A percentile compares a stretch with the other conserved stretches of the same genome.
Conservation (phyloP, 129 eudicot species). For the Pulicaria dysenterica region DNA sequence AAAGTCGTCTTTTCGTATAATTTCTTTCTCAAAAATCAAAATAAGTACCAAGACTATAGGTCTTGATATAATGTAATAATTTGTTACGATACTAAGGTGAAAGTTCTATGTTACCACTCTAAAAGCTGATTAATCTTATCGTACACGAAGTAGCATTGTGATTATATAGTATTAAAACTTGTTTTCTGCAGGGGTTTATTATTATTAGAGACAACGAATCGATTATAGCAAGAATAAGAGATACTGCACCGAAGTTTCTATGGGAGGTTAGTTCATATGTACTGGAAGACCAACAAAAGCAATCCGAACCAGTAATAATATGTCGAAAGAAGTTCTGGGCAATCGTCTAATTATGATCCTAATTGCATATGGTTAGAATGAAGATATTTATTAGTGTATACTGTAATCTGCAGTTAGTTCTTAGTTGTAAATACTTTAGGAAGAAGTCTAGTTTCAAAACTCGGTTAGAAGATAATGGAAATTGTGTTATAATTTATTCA, state of each 20-base stretch:
- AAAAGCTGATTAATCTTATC: too few relatives aligned
- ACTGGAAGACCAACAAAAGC: conserved; percentile 63
- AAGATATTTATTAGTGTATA: not conserved
- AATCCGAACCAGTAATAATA: conserved; percentile 59
- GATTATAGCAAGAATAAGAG: conserved; percentile 56
- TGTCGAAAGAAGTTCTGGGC: conserved; percentile 89
- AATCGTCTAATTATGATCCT: conserved; percentile 40
- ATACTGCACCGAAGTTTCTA: conserved; percentile 66
- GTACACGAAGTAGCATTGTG: too few relatives aligned
- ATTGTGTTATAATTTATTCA: too few relatives aligned
- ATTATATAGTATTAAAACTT: not conserved
- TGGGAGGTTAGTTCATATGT: conserved; percentile 70
- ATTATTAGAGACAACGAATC: conserved; percentile 74
- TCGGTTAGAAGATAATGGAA: too few relatives aligned
- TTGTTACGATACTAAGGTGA: too few relatives aligned
- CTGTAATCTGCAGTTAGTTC: not conserved
- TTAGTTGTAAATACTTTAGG: conserved; percentile 4
- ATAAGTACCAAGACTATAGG: too few relatives aligned
- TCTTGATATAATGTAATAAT: too few relatives aligned
- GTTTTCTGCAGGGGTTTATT: conserved; percentile 54
- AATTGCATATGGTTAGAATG: conserved; percentile 11
- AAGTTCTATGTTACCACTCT: too few relatives aligned
- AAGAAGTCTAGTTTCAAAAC: too few relatives aligned
- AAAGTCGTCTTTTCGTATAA: too few relatives aligned
- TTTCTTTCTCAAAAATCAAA: too few relatives aligned